A percentile compares a stretch with the other conserved stretches of the same genome.
These are phyloP conservation scores for Piper longum DNA, from an alignment of 164 flowering plant species.

Conservation along the genomic window DNA sequence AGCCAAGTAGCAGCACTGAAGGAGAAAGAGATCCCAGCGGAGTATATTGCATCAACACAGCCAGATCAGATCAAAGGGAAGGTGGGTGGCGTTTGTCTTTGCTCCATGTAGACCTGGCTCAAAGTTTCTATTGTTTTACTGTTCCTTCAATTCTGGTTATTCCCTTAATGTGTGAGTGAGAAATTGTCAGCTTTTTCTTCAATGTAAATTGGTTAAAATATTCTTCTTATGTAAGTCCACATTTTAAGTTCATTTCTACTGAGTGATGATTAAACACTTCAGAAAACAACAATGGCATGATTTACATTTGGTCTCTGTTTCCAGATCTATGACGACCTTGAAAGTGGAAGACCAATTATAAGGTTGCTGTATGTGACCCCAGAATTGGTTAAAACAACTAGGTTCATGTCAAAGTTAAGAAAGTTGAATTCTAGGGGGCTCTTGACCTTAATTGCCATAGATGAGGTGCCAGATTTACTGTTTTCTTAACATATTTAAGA, in stretches of 20 bases:
- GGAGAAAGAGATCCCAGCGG: conserved; percentile 78
- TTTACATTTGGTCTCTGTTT: background rate
- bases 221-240: background rate
- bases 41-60: conserved; percentile 76
- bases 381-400: conserved; percentile 71
- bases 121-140: no score
- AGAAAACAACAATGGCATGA: no score
- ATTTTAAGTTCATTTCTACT: background rate
- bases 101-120: no score
- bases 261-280: background rate
- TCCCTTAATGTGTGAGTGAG: no score
- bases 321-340: conserved; percentile 75
- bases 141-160: no score
- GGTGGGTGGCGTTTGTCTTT: conserved; percentile 22
- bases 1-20: conserved; percentile 80
- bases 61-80: conserved; percentile 34
- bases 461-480: conserved; percentile 46
- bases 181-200: no score
- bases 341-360: conserved; percentile 62
- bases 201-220: background rate
- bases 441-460: conserved; percentile 76
- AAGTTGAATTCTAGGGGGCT: conserved; percentile 65
- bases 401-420: conserved; percentile 60
- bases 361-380: conserved; percentile 50
- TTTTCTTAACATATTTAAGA: background rate